phyloP scores from a whole-genome alignment of 2,329 filamentous ascomycete species.

The Verticillium nubilum region DNA sequence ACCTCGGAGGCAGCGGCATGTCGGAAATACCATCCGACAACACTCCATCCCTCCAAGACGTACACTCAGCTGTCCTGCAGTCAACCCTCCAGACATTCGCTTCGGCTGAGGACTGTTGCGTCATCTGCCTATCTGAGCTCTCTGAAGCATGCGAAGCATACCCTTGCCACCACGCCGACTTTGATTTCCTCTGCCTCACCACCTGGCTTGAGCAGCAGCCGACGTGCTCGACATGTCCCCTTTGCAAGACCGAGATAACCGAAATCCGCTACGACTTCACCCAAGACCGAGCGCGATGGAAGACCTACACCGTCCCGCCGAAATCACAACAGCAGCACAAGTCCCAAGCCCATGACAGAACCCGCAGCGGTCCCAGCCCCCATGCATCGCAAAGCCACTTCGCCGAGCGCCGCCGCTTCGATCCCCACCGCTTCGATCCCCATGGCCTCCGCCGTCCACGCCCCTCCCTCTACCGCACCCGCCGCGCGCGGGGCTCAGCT shows the following conservation, averaged over 20 bases:
- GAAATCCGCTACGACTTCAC: constrained; percentile 56
- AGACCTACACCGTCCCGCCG: constrained; percentile 41
- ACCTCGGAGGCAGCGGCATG: background rate
- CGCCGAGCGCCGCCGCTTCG: background rate
- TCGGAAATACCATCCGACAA: background rate
- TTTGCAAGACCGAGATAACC: constrained; percentile 59
- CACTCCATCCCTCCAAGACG: constrained; percentile 20
- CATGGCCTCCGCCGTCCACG: background rate
- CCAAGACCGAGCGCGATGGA: constrained; percentile 36
- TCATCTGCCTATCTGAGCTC: constrained; percentile 79
- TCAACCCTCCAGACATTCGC: constrained; percentile 38
- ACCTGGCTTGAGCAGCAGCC: constrained; percentile 73
- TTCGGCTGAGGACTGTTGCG: constrained; percentile 51
- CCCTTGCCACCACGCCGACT: constrained; percentile 75
- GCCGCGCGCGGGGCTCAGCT: background rate
- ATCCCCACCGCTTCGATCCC: background rate
- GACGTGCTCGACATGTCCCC: constrained; percentile 66
- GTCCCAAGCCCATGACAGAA: background rate
- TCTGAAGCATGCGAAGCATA: constrained; percentile 65
- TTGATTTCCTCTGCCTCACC: constrained; percentile 79
- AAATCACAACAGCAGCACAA: background rate
- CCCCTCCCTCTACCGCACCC: background rate
- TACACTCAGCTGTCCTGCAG: constrained; percentile 36
- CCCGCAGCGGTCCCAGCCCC: background rate
- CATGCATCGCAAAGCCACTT: background rate